Evolutionary conservation across 192 early-diverging fungal species (phyloP), one percentile per base, ranked within the genome.

Genomic region (Linnemannia schmuckeri): DNA sequence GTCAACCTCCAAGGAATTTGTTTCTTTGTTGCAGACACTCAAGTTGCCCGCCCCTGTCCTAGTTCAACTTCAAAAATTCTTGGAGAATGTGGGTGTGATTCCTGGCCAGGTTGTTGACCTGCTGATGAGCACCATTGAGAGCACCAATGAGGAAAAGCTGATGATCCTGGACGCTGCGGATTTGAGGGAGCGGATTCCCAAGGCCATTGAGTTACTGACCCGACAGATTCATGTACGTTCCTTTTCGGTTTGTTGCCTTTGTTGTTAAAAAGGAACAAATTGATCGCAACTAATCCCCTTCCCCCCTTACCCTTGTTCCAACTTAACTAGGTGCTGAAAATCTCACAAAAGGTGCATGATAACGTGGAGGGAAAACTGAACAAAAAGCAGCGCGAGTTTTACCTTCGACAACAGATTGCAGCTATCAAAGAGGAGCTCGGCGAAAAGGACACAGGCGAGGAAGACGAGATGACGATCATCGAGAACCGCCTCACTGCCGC

Each of bases 341-440:
- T 96, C 20, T 93, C 94, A 2, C 93, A 94, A 85, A 90, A 94
- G 87, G 88, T 96, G 40, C 93, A 94, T 61, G 82, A 91, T 12
- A 93, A 88, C 13, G 91, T 96, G 22, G 94, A 95, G 77, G 92
- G 90, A 61, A 94, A 95, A 79, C 87, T 96, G 17, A 94, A 91
- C 70, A 92, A 93, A 81, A 95, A 95, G 88, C 96, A 96, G 76
- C 90, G 94, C 20, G 96, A 96, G 80, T 94, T 92, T 76, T 92
- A 95, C 76, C 79, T 96, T 70, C 88, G 94, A 17, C 93, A 96
- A 81, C 96, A 96, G 89, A 94, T 96, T 35, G 91, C 93, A 44
- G 96, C 94, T 15, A 96, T 96, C 68, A 95, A 95, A 78, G 91
- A 93, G 74, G 96, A 96, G 78, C 85, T 96, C 24, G 95, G 94